Evolutionary conservation across 495 filamentous ascomycete species (phyloP), one percentile per base, ranked within the genome.

Genomic region (Entonaema liquescens): DNA sequence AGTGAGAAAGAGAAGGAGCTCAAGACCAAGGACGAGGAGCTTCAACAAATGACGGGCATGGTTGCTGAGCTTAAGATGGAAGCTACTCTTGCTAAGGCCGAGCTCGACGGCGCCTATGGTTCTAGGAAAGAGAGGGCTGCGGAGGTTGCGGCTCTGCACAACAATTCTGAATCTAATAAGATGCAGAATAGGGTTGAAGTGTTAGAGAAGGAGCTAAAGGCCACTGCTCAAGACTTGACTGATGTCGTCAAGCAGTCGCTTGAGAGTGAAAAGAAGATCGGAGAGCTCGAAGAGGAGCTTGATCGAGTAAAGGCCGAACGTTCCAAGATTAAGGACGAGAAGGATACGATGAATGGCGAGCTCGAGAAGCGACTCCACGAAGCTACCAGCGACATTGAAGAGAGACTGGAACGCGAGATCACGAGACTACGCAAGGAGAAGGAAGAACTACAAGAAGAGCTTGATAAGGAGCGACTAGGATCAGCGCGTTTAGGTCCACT

Each of bases 71-170:
- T 96, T 53, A 93, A 93, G 62, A 98, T 94, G 38, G 95, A 98
- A 75, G 83, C 97, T 63, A 94, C 94, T 52, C 88, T 99, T 80
- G 92, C 92, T 62, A 93, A 92, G 78, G 95, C 95, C 5, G 95
- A 99, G 82, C 90, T 98, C 35, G 95, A 99, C 74, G 92, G 93
- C 59, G 95, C 95, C 19, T 97, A 97, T 75, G 95, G 93, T 28
- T 88, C 88, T 9, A 83, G 92, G 60, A 87, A 89, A 40, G 84
- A 95, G 77, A 89, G 93, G 23, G 93, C 92, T 5, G 91, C 91
- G 0, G 90, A 93, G 75, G 89, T 87, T 15, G 89, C 92, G 1
- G 83, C 88, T 38, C 86, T 93, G 4, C 86, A 86, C 36, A 85
- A 93, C 53, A 85, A 86, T 62, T 84, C 85, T 26, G 90, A 94